These are phyloP conservation scores for Solanum chacoense DNA, from an alignment of 305 asterid genomes.

Conservation along the genomic window DNA sequence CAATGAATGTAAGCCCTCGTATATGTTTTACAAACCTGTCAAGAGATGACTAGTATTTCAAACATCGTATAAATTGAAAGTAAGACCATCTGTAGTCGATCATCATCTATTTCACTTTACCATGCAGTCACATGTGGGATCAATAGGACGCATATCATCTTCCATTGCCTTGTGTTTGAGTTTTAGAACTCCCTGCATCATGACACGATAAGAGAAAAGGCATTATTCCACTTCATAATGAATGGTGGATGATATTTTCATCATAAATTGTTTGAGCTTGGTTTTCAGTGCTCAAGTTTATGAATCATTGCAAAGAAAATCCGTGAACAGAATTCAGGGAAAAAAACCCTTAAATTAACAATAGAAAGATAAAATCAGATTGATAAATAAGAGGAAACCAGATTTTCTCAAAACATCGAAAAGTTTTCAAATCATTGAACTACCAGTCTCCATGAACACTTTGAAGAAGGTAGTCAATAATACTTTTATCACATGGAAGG, in stretches of 20 bases:
- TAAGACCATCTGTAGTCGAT: neutral
- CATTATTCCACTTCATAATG: neutral
- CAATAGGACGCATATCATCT: constrained; percentile 71
- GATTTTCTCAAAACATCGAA: neutral
- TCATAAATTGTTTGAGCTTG: neutral
- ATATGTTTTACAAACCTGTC: constrained; percentile 81
- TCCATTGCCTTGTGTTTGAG: constrained; percentile 84
- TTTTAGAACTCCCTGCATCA: constrained; percentile 77
- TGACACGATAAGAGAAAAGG: neutral
- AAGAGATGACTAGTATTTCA: neutral
- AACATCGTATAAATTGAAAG: neutral
- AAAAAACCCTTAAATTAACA: neutral
- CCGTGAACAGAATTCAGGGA: neutral
- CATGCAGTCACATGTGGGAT: constrained; percentile 81
- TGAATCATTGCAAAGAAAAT: neutral
- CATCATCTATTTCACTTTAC: constrained; percentile 22
- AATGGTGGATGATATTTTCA: neutral
- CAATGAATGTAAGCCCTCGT: constrained; percentile 91
- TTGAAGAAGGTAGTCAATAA: neutral
- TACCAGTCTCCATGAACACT: neutral
- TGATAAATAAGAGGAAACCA: neutral
- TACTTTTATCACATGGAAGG: neutral
- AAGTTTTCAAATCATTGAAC: neutral
- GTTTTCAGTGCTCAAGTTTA: neutral
- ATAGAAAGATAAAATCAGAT: neutral